phyloP scores from a whole-genome alignment of 1,284 basidiomycete genomes.

The Fistulina hepatica region DNA sequence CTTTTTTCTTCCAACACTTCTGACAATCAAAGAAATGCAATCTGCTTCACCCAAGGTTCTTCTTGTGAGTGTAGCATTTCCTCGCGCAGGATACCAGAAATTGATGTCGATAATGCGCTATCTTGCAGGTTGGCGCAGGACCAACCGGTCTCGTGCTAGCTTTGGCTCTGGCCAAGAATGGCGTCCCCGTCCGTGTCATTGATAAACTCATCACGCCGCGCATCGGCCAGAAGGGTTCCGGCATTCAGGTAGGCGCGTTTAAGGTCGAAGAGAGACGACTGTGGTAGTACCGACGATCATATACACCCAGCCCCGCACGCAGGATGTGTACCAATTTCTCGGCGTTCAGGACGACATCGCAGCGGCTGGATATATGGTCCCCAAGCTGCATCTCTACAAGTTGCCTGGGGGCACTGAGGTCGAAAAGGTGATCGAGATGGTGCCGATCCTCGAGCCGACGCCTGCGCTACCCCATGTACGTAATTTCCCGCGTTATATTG shows the following conservation, averaged over 20 bases:
- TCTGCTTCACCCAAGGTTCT: too few species aligned
- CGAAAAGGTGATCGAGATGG: background rate
- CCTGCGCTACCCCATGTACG: slow-evolving; percentile 5
- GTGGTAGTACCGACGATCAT: background rate
- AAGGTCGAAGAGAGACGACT: too few species aligned
- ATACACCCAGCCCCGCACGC: slow-evolving; percentile 19
- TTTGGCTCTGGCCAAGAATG: slow-evolving; percentile 26
- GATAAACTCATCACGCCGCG: slow-evolving; percentile 26
- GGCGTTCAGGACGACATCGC: slow-evolving; percentile 17
- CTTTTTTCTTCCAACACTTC: too few species aligned
- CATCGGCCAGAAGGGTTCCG: slow-evolving; percentile 26
- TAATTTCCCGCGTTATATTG: background rate
- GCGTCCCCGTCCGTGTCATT: slow-evolving; percentile 30
- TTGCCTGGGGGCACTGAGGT: slow-evolving; percentile 8
- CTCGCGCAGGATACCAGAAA: too few species aligned
- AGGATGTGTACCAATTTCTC: slow-evolving; percentile 21
- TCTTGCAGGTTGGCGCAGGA: slow-evolving; percentile 24
- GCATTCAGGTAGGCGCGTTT: slow-evolving; percentile 23
- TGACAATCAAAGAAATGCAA: too few species aligned
- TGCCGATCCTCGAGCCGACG: background rate
- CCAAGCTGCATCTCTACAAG: slow-evolving; percentile 11
- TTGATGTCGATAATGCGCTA: too few species aligned
- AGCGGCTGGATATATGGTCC: slow-evolving; percentile 4
- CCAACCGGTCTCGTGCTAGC: slow-evolving; percentile 31
- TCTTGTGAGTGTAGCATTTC: too few species aligned